phyloP scores from a whole-genome alignment of 768 basidiomycete genomes.

The Boletales sp. region DNA sequence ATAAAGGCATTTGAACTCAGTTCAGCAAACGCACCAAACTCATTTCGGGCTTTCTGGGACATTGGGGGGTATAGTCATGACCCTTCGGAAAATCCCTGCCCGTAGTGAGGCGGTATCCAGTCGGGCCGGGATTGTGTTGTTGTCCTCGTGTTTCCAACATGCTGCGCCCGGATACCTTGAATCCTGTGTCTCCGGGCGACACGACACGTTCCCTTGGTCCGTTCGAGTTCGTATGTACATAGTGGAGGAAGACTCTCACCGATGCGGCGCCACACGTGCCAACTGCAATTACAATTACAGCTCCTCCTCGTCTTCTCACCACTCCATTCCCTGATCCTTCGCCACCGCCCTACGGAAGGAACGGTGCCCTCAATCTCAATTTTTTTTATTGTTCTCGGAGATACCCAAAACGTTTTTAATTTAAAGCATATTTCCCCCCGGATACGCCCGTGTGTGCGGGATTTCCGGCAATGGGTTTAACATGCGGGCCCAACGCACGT shows the following conservation, averaged over 20 bases:
- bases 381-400: neutral
- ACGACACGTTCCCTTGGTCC: constrained; percentile 2
- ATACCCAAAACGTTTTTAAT: neutral
- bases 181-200: neutral
- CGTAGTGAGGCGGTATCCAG: constrained; percentile 4
- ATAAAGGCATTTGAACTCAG: constrained; percentile 22
- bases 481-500: constrained; percentile 14
- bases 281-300: too few relatives aligned
- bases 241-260: too few relatives aligned
- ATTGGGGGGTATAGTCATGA: constrained; percentile 5
- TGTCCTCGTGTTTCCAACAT: constrained; percentile 30
- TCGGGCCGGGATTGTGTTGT: constrained; percentile 14
- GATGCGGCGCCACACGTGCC: too few relatives aligned
- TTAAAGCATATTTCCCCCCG: neutral
- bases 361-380: too few relatives aligned
- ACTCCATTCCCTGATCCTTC: too few relatives aligned
- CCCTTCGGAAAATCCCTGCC: constrained; percentile 13
- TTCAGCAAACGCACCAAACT: constrained; percentile 6
- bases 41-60: constrained; percentile 30
- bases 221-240: too few relatives aligned
- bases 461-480: neutral
- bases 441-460: constrained; percentile 2
- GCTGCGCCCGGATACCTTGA: neutral
- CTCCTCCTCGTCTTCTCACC: too few relatives aligned
- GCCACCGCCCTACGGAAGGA: too few relatives aligned